Percentiles rank a stretch among this genome's conserved stretches.
Conservation (phyloP, 2,329 filamentous ascomycete species). For the Delphinella strobiligena region DNA sequence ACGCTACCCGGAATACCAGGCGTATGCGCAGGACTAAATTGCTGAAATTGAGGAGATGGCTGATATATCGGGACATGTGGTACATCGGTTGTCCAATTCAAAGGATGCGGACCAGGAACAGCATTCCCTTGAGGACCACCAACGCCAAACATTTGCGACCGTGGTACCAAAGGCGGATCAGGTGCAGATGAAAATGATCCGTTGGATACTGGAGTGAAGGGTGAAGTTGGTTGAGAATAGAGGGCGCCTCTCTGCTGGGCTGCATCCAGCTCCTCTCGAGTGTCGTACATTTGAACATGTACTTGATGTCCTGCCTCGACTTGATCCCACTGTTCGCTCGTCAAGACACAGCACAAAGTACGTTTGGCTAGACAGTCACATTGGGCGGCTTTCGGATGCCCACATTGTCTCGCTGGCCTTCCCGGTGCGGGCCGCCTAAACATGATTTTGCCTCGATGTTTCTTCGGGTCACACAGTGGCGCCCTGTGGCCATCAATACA, state of each 20-base stretch:
- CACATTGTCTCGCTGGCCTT: conserved; percentile 9
- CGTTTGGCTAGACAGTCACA: conserved; percentile 10
- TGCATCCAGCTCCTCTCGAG: conserved; percentile 2
- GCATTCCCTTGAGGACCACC: conserved; percentile 6
- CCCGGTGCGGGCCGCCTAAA: conserved; percentile 9
- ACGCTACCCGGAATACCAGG: not conserved
- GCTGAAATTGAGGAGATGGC: not conserved
- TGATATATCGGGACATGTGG: not conserved
- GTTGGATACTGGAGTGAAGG: not conserved
- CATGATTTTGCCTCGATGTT: conserved; percentile 9
- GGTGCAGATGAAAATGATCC: not conserved
- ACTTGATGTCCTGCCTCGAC: conserved; percentile 4
- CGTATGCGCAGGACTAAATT: no score
- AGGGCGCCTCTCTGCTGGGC: no score
- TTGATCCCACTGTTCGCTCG: conserved; percentile 6
- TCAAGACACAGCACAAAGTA: conserved; percentile 7
- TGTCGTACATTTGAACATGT: conserved; percentile 8
- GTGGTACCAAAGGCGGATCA: conserved; percentile 1
- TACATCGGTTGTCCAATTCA: conserved; percentile 3
- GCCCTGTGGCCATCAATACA: conserved; percentile 11
- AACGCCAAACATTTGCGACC: conserved; percentile 6
- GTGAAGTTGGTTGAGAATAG: not conserved
- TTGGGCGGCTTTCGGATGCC: conserved; percentile 5
- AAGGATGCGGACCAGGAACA: not conserved
- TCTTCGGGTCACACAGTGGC: conserved; percentile 9